Evolutionary conservation across 345 rosid genomes (phyloP), one percentile per base, ranked within the genome.

Genomic region (Firmiana major): DNA sequence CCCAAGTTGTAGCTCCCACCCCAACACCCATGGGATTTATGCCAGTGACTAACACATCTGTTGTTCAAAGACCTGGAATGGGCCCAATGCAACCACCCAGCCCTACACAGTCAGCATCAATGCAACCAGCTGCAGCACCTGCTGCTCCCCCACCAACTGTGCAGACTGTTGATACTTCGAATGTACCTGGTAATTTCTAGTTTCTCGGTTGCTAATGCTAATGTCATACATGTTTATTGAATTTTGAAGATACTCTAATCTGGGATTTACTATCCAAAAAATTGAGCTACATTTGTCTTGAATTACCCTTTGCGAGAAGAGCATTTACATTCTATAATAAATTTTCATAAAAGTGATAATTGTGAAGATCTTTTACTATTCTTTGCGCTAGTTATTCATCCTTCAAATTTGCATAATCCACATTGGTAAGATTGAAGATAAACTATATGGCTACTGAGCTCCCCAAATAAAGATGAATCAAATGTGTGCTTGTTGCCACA

Each of bases 81-180:
- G 82, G 86, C 82, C 40, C 90, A 70, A 53, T 57, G 73, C 98
- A 92, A 79, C 93, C 94, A 42, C 77, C 89, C 31, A 90, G 88
- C 78, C 94, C 97, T 79, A 86, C 86, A 73, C 91, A 88, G 64
- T 1, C 34, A 1, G 81, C 89, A 77, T 38, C 89, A 53, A 77
- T 66, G 48, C 96, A 90, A 81, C 86, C 90, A 84, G 82, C 88
- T 79, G 90, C 79, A 53, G 58, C 87, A 22, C 93, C 97, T 79
- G 85, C 90, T 76, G 89, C 92, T 80, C 92, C 92, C 43, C 98
- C 93, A 74, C 90, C 98, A 60, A 97, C 99, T 9, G 90, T 92
- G 66, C 98, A 92, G 86, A 92, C 96, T 19, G 99, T 85, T 51
- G 92, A 97, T 84, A 92, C 93, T 67, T 88, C 93, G 77, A 94